A percentile compares a stretch with the other conserved stretches of the same genome.
Conservation (phyloP, 306 rosid genomes). For the Pueraria montana region DNA sequence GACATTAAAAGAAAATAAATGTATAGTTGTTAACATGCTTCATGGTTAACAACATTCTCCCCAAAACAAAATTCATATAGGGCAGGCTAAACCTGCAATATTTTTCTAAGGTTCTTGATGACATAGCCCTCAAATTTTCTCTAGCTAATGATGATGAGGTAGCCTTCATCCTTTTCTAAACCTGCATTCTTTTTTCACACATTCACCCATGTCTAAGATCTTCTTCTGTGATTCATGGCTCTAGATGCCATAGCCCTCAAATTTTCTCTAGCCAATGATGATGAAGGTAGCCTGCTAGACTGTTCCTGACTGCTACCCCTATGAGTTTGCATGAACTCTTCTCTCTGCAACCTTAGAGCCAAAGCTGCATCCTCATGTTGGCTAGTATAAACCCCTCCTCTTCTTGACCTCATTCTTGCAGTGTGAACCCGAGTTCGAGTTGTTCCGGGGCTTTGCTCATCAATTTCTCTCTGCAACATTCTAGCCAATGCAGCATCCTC, state of each 20-base stretch:
- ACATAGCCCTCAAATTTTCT: no score
- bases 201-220: not conserved
- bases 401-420: slow-evolving; percentile 53
- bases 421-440: slow-evolving; percentile 26
- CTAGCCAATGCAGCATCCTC: slow-evolving; percentile 55
- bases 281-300: slow-evolving; percentile 45
- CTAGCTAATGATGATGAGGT: no score
- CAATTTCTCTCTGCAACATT: slow-evolving; percentile 49
- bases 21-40: not conserved
- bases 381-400: slow-evolving; percentile 58
- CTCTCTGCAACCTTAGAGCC: slow-evolving; percentile 87
- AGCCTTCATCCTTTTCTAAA: no score
- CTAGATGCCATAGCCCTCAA: slow-evolving; percentile 84
- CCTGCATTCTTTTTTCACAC: not conserved
- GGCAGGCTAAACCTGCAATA: not conserved
- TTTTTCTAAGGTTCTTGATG: no score
- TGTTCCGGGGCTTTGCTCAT: slow-evolving; percentile 32
- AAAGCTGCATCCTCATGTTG: slow-evolving; percentile 92
- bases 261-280: slow-evolving; percentile 65
- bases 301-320: slow-evolving; percentile 67
- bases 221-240: slow-evolving; percentile 57
- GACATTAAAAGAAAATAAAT: not conserved
- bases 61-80: not conserved
- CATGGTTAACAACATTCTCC: not conserved
- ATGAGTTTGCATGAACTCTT: slow-evolving; percentile 79